Percentiles rank a stretch among this genome's conserved stretches.
phyloP scores from a whole-genome alignment of 2,329 filamentous ascomycete genomes.

The Colletotrichum aenigma region DNA sequence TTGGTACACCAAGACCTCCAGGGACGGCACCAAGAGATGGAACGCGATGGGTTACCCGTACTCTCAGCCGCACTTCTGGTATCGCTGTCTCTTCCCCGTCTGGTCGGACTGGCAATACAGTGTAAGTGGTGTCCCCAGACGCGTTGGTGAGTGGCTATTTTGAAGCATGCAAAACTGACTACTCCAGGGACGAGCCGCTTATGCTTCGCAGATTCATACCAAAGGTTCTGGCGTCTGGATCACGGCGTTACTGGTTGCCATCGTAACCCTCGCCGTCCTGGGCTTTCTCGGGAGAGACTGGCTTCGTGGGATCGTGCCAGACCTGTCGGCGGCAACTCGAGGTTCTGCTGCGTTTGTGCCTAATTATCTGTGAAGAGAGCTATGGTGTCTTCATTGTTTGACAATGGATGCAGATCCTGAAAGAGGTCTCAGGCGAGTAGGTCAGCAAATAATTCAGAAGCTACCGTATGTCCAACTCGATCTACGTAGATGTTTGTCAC shows the following conservation, averaged over 20 bases:
- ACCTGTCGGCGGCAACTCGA: neutral
- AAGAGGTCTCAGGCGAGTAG: neutral
- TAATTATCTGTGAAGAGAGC: neutral
- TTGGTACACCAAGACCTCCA: conserved; percentile 37
- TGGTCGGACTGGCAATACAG: conserved; percentile 36
- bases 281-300: neutral
- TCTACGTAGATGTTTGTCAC: neutral
- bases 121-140: conserved; percentile 27
- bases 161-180: neutral
- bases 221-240: neutral
- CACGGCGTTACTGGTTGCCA: neutral
- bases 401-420: neutral
- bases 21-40: conserved; percentile 26
- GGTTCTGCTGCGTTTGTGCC: neutral
- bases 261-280: neutral
- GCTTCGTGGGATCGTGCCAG: neutral
- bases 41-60: conserved; percentile 40
- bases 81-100: conserved; percentile 35
- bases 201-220: neutral
- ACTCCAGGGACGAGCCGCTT: neutral
- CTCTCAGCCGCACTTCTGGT: conserved; percentile 38
- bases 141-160: neutral
- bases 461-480: neutral
- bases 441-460: neutral
- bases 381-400: neutral